These are phyloP conservation scores for Primulina huaijiensis DNA, from an alignment of 257 asterid genomes.

Conservation along the genomic window DNA sequence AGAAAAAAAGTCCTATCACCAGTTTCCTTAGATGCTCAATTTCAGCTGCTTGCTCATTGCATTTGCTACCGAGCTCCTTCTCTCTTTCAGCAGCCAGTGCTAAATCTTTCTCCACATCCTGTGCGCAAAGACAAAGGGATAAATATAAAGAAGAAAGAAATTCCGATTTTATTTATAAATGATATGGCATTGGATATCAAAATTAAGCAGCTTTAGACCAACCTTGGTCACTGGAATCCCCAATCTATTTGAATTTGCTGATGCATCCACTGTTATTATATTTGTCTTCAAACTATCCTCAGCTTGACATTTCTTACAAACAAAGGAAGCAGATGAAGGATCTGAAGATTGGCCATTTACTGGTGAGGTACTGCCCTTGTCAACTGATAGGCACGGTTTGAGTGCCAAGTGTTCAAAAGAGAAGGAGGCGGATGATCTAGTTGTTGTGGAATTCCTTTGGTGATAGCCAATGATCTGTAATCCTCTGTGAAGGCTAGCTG, in stretches of 20 bases:
- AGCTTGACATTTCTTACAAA: constrained; percentile 60
- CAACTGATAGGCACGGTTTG: constrained; percentile 50
- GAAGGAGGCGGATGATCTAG: constrained; percentile 79
- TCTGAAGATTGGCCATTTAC: constrained; percentile 35
- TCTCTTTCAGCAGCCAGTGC: constrained; percentile 41
- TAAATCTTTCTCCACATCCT: constrained; percentile 51
- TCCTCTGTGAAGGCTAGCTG: constrained; percentile 90
- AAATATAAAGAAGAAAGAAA: background rate
- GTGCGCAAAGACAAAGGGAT: constrained; percentile 6
- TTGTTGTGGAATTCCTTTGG: constrained; percentile 61
- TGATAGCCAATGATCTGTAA: constrained; percentile 79
- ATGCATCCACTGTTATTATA: constrained; percentile 35
- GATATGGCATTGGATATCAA: constrained; percentile 8
- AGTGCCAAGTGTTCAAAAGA: constrained; percentile 86
- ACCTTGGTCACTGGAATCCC: constrained; percentile 35
- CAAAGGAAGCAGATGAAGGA: constrained; percentile 35
- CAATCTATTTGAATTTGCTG: constrained; percentile 30
- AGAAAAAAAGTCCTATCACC: constrained; percentile 37
- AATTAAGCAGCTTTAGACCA: constrained; percentile 17
- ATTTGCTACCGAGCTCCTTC: constrained; percentile 59
- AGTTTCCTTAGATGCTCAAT: constrained; percentile 64
- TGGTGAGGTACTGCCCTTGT: constrained; percentile 47
- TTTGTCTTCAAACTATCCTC: constrained; percentile 38
- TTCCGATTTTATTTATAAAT: too few species aligned
- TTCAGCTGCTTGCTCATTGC: constrained; percentile 76